Base-by-base conservation (phyloP, 164 flowering plant genomes). In the Aristolochia contorta region DNA sequence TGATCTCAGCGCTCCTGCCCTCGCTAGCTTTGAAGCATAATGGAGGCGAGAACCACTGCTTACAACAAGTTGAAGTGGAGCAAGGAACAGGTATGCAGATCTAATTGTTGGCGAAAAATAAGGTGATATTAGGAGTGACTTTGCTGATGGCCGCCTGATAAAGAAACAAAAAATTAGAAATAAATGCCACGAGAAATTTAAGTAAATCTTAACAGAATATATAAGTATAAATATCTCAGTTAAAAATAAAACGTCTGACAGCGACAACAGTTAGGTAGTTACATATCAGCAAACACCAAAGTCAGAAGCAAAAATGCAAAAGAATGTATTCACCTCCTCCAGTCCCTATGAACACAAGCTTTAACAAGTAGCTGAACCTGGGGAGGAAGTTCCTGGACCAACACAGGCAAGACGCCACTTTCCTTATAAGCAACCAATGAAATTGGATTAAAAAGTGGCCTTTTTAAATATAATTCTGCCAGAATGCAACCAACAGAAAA, bases 101-200 rank as follows among this genome's bases (percentile, higher is more conserved):
- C 74, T 87, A 63, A 90, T 72, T 51, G 94, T 71, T 61, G 74
- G 60, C 16, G 84, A 79, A 73, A 90, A 93, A 73, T 77, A 88
- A 12, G 99, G 99, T 64, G 97, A 93, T 57, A 88, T 91, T 74
- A 93, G 70, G 59, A 93, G 78, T 76, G 70, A 69, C 69, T 85
- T 83, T 55, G 84, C 89, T 57, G 96, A 82, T 66, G 99, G 97
- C 78, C 97, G 84, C 92, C 99, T 90, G 69, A 65, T 64, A 64
- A 66, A 33, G 48, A 64, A 59, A 53, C 30, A 19, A 22, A 47
- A 23, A 53, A 3, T 13, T 20, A 5, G n/a, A n/a, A 21, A 54
- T 15, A 54, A 20, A n/a, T 54, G 24, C 57, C 5, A 54, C 7
- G 53, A 49, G 53, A 49, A 49, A 14, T 21, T 3, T 54, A 21